A percentile compares a stretch with the other conserved stretches of the same genome.
Conservation (phyloP, 495 filamentous ascomycete genomes). For the Sordaria brevicollis region DNA sequence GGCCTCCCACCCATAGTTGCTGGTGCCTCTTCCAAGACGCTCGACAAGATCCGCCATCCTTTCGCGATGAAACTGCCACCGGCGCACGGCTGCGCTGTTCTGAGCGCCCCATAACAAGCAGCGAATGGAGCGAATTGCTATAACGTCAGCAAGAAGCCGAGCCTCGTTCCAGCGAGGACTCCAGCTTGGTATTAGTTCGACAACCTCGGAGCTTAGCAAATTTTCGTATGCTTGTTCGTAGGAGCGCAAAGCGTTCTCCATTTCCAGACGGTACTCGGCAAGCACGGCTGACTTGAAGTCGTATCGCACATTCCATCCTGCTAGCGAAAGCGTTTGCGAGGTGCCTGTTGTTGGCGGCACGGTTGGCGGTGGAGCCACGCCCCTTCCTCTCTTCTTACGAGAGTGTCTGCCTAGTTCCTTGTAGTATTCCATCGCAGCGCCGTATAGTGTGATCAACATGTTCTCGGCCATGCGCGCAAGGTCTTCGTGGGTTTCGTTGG, state of each 20-base stretch:
- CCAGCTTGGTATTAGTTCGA: conserved; percentile 82
- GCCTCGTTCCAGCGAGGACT: conserved; percentile 78
- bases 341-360: conserved; percentile 73
- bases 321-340: conserved; percentile 69
- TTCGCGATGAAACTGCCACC: conserved; percentile 64
- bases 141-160: conserved; percentile 65
- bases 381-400: conserved; percentile 69
- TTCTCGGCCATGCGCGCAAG: conserved; percentile 53
- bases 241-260: conserved; percentile 71
- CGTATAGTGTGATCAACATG: conserved; percentile 52
- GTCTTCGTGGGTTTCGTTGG: conserved; percentile 38
- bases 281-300: conserved; percentile 87
- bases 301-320: conserved; percentile 84
- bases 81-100: conserved; percentile 60
- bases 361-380: conserved; percentile 67
- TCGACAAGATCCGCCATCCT: conserved; percentile 66
- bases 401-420: conserved; percentile 81
- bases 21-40: conserved; percentile 68
- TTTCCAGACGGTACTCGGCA: conserved; percentile 82
- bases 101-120: conserved; percentile 69
- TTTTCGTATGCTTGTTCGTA: conserved; percentile 79
- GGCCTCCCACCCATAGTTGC: conserved; percentile 76
- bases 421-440: conserved; percentile 71
- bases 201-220: conserved; percentile 66
- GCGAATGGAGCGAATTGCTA: conserved; percentile 67